Percentiles rank a stretch among this genome's conserved stretches.
Conservation (phyloP, 495 filamentous ascomycete species). For the Hypomontagnella submonticulosa region DNA sequence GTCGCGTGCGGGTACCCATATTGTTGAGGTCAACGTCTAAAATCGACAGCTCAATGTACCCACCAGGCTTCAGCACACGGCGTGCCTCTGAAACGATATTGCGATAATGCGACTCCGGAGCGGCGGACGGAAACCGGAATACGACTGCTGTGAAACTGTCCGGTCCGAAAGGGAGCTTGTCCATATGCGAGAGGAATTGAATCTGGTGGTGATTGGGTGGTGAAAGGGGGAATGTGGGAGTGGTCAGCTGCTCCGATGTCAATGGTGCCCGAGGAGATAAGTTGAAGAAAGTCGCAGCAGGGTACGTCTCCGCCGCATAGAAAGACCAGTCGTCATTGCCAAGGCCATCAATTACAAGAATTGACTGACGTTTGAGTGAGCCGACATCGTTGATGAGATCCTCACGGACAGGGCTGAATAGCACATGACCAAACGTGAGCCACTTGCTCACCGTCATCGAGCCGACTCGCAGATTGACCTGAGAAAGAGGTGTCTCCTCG, state of each 20-base stretch:
- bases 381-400: slow-evolving; percentile 66
- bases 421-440: slow-evolving; percentile 93
- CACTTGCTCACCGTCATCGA: slow-evolving; percentile 75
- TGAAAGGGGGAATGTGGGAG: slow-evolving; percentile 62
- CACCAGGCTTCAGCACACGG: slow-evolving; percentile 88
- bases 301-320: slow-evolving; percentile 93
- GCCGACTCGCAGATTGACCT: slow-evolving; percentile 85
- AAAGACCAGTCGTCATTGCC: slow-evolving; percentile 94
- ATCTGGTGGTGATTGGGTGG: slow-evolving; percentile 89
- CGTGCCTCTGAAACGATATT: slow-evolving; percentile 88
- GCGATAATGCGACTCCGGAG: slow-evolving; percentile 77
- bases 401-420: slow-evolving; percentile 92
- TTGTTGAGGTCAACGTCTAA: slow-evolving; percentile 89
- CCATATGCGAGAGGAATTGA: slow-evolving; percentile 71
- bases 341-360: slow-evolving; percentile 93
- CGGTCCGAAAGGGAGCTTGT: slow-evolving; percentile 86
- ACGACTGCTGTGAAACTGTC: slow-evolving; percentile 88
- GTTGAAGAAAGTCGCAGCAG: slow-evolving; percentile 85
- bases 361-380: slow-evolving; percentile 66
- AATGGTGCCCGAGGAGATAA: slow-evolving; percentile 67
- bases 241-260: slow-evolving; percentile 48
- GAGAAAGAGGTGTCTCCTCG: slow-evolving; percentile 68
- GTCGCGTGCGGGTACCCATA: slow-evolving; percentile 80
- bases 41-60: slow-evolving; percentile 87
- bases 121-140: slow-evolving; percentile 84